Evolutionary conservation across 345 rosid species (phyloP), one percentile per base, ranked within the genome.

Genomic region (Eucalyptus cloeziana): DNA sequence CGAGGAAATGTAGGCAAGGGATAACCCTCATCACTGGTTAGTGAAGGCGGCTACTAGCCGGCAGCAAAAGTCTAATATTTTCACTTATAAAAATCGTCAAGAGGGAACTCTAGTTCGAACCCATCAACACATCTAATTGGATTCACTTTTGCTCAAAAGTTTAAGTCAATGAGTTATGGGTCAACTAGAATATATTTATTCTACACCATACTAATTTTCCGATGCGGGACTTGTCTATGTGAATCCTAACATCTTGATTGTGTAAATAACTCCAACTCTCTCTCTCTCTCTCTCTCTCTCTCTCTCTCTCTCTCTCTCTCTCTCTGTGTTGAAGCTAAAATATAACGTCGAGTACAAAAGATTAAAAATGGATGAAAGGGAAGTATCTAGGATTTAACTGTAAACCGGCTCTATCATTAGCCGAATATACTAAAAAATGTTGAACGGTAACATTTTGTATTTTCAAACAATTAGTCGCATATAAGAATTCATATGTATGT

Each of bases 101-200:
- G 27, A 22, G 1, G 5, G 5, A 24, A 17, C 6, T 24, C 0
- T 0, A 56, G 0, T 56, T 3, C 6, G 0, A 24, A 24, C 13
- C 0, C 10, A 9, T 56, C 11, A 56, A 24, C 30, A 56, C 1
- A 56, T 56, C 13, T 1, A 56, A 56, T 56, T 24, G 0, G 1
- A 56, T 3, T 9, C 0, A 56, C 3, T 0, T 56, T 22, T 1
- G 0, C 30, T 56, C 6, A 56, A 24, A 56, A 56, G 1, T 4
- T 56, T 56, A 56, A 56, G 3, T 56, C 0, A 2, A 56, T 22
- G 62, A 24, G 13, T 56, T 56, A 24, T 24, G 6, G 3, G 1
- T 2, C 1, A 56, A 9, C 1, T 56, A 0, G 0, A 21, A 22
- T 56, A 2, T 24, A 56, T 56, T 56, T 56, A 56, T 7, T 56